Percentiles rank a stretch among this genome's conserved stretches.
Evolutionary conservation across 169 alveolate genomes (phyloP).

Genomic region (Theileria annulata): DNA sequence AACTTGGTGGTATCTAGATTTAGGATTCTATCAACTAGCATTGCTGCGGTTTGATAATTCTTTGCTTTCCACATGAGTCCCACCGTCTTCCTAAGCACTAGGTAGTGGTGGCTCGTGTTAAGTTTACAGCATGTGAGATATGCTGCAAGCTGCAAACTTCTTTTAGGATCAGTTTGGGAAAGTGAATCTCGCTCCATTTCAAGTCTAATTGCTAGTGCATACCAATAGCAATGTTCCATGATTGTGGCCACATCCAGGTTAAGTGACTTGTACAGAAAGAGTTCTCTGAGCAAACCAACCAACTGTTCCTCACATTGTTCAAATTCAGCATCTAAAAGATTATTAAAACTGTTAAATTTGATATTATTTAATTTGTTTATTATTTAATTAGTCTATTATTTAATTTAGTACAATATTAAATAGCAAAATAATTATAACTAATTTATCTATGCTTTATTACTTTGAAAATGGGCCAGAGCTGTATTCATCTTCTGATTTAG

Average conservation of each 20-base stretch:
- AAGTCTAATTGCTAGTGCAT: slow-evolving; percentile 71
- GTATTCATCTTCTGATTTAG: background rate
- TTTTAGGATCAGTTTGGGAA: slow-evolving; percentile 46
- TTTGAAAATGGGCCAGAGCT: background rate
- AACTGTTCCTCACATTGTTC: background rate
- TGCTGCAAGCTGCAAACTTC: slow-evolving; percentile 82
- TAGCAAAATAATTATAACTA: background rate
- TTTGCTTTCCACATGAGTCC: slow-evolving; percentile 87
- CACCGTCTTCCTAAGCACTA: slow-evolving; percentile 82
- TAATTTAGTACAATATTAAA: slow-evolving; percentile 22
- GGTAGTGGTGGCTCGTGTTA: slow-evolving; percentile 77
- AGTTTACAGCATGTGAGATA: slow-evolving; percentile 80
- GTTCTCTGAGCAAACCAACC: slow-evolving; percentile 36
- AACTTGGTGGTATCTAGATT: slow-evolving; percentile 45
- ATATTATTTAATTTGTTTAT: too few relatives aligned
- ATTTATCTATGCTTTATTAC: background rate
- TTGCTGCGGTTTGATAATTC: slow-evolving; percentile 79
- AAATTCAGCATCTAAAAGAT: slow-evolving; percentile 29
- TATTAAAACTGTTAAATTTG: slow-evolving; percentile 25
- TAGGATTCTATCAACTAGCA: slow-evolving; percentile 66
- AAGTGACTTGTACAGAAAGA: slow-evolving; percentile 60
- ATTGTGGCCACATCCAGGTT: slow-evolving; percentile 65
- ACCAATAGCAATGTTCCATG: slow-evolving; percentile 59
- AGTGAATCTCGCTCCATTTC: slow-evolving; percentile 70
- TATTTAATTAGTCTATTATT: slow-evolving; percentile 50